These are phyloP conservation scores for Solanum appendiculatum DNA, from an alignment of 257 asterid species.

Conservation along the genomic window DNA sequence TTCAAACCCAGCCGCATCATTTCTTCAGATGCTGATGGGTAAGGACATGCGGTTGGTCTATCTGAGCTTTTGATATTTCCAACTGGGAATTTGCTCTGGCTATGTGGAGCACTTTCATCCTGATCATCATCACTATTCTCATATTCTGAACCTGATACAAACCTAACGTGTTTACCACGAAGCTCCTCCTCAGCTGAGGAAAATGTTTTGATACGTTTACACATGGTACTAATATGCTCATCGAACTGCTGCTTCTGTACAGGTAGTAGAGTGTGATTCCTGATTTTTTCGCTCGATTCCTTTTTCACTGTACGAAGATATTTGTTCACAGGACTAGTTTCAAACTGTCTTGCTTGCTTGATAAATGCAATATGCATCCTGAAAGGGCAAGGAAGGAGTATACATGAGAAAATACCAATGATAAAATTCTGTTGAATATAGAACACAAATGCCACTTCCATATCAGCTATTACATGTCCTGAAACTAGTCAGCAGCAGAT, in stretches of 20 bases:
- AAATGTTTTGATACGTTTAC: constrained; percentile 49
- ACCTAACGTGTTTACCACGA: constrained; percentile 55
- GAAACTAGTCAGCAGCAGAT: background rate
- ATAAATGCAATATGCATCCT: constrained; percentile 46
- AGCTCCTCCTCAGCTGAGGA: constrained; percentile 26
- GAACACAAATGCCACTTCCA: background rate
- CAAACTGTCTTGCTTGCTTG: constrained; percentile 33
- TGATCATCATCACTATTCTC: constrained; percentile 33
- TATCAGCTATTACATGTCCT: background rate
- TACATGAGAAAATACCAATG: background rate
- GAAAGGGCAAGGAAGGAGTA: constrained; percentile 10
- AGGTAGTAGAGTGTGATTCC: constrained; percentile 35
- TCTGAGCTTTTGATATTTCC: constrained; percentile 33
- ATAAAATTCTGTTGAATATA: background rate
- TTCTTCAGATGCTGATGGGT: constrained; percentile 92
- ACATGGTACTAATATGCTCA: constrained; percentile 41
- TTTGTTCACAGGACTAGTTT: constrained; percentile 25
- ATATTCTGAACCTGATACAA: constrained; percentile 66
- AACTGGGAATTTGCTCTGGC: constrained; percentile 11
- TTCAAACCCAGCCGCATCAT: constrained; percentile 60
- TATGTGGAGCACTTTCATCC: constrained; percentile 16
- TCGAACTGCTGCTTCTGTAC: constrained; percentile 50
- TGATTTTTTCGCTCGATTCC: constrained; percentile 21
- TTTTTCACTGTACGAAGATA: constrained; percentile 35
- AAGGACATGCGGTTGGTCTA: constrained; percentile 47